These are phyloP conservation scores for Bruguiera sexangula DNA, from an alignment of 345 rosid genomes.

Conservation along the genomic window DNA sequence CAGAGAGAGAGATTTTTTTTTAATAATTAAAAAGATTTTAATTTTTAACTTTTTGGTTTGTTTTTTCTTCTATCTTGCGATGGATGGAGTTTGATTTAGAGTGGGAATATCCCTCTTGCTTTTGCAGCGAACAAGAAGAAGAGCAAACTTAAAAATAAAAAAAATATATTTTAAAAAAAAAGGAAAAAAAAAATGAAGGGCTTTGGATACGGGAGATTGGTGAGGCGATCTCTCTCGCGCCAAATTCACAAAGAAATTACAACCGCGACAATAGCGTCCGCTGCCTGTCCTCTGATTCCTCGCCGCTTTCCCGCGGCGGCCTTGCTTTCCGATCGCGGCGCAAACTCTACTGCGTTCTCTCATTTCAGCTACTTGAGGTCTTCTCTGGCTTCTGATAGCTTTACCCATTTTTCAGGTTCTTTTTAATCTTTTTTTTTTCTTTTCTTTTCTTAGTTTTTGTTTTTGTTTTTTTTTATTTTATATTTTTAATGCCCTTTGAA, in stretches of 20 bases:
- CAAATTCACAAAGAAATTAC: slow-evolving; percentile 4
- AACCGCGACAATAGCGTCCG: too few species aligned
- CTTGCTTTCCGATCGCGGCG: not conserved
- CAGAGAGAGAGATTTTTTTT: too few species aligned
- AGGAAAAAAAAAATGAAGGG: slow-evolving; percentile 16
- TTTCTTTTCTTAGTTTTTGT: not conserved
- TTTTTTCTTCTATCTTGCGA: too few species aligned
- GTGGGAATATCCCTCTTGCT: too few species aligned
- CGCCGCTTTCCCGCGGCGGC: slow-evolving; percentile 33
- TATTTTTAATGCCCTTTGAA: too few species aligned
- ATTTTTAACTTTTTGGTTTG: too few species aligned
- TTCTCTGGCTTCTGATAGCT: slow-evolving; percentile 14
- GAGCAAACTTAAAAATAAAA: too few species aligned
- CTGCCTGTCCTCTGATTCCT: slow-evolving; percentile 9
- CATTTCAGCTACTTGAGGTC: slow-evolving; percentile 9
- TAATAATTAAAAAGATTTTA: too few species aligned
- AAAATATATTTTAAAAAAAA: too few species aligned
- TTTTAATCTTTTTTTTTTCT: not conserved
- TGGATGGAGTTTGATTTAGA: too few species aligned
- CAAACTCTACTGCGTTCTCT: not conserved
- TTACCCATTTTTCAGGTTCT: slow-evolving; percentile 43
- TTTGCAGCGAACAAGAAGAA: too few species aligned
- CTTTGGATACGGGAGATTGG: slow-evolving; percentile 14
- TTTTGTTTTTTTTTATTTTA: not conserved
- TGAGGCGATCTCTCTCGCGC: slow-evolving; percentile 21